Base-by-base conservation (phyloP, 2,329 filamentous ascomycete species). In the Talaromyces sp. region DNA sequence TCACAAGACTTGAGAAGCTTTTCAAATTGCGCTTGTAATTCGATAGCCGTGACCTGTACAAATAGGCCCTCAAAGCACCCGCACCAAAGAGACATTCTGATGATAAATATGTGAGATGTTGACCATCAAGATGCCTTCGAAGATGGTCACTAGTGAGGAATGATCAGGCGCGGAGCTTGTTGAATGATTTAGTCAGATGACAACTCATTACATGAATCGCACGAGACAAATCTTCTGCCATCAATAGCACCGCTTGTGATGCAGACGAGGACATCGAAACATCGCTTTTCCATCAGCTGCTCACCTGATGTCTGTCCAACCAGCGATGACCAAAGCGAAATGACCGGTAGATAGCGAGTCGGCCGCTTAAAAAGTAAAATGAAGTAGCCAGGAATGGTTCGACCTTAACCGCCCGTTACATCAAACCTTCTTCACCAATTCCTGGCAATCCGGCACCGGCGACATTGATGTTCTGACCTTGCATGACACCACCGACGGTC, bases 371-470 rank as follows among this genome's bases (percentile, higher is more conserved):
- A 51, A 49, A 45, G 36, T 63, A 45, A 43, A 40, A 51, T 10
- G 43, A 49, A 17, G 43, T 27, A 53, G 43, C 59, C 19, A 49
- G n/a, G 38, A 54, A 43, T 58, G 51, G 36, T 61, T 53, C 40
- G 11, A 53, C 34, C 31, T 27, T 45, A 5, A n/a, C 29, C 22
- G 38, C 43, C 40, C 22, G 45, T 74, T 70, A 79, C 69, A 79
- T 65, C 54, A 79, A 75, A 54, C 77, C 77, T 70, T 80, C 77
- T 69, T 80, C 78, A 65, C 78, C 78, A 67, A 80, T 80, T 67
- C 80, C 79, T 67, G 79, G 79, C 72, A 81, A 76, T 65, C 80
- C 80, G 75, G 79, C 80, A 75, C 80, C 80, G 69, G 80, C 79
- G 70, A 81, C 79, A 65, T 81, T 81, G 65, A 80, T 78, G 69